These are phyloP conservation scores for Thelonectria blattea DNA, from an alignment of 2,329 filamentous ascomycete species.

Conservation along the genomic window DNA sequence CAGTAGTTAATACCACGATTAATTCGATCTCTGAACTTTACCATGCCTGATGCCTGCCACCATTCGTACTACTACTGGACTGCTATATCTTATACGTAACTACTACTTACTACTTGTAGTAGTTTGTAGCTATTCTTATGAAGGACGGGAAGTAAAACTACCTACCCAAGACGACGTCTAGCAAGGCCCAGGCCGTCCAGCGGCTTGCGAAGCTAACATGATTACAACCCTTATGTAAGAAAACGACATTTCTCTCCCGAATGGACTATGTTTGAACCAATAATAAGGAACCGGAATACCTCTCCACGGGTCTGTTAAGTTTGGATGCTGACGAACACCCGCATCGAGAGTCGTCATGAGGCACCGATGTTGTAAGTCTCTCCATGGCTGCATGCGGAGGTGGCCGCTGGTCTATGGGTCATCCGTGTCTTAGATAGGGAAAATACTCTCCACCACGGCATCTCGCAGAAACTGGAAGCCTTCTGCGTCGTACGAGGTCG, in stretches of 20 bases:
- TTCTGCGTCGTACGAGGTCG: constrained; percentile 28
- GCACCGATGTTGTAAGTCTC: background rate
- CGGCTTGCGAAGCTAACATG: no score
- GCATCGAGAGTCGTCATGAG: background rate
- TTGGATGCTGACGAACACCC: background rate
- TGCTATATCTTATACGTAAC: no score
- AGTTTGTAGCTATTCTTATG: no score
- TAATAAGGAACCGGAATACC: background rate
- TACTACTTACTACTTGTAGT: no score
- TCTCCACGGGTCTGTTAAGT: background rate
- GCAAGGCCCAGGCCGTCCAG: no score
- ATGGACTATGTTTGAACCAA: background rate
- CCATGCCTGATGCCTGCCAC: no score
- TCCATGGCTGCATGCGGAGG: constrained; percentile 6
- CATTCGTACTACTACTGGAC: no score
- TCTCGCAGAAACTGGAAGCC: background rate
- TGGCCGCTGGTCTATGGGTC: constrained; percentile 8
- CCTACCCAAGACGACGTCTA: no score
- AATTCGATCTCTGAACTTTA: no score
- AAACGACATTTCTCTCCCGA: background rate
- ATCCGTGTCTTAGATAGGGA: background rate
- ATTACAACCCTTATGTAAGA: background rate
- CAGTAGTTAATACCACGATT: no score
- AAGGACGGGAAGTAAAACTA: no score
- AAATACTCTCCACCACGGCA: constrained; percentile 6